Evolutionary conservation across 2,329 filamentous ascomycete genomes (phyloP).

Genomic region (Penicillium olsonii): DNA sequence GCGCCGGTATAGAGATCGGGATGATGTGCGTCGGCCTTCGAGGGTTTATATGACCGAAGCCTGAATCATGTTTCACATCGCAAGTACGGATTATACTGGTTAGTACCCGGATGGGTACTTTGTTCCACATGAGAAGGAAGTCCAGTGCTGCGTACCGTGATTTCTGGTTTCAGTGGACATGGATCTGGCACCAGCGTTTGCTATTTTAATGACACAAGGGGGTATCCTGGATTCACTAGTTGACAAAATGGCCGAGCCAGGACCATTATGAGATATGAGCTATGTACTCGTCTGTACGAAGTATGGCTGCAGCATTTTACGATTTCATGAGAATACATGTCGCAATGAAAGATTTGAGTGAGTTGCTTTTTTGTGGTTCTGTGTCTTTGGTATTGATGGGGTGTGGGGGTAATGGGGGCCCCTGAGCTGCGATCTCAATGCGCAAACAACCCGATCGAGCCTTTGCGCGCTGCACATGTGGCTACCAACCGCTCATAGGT

Average conservation of each 20-base stretch:
- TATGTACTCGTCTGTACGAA: too few species aligned
- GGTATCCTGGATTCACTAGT: not conserved
- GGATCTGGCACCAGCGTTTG: slow-evolving; percentile 3
- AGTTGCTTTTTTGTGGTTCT: not conserved
- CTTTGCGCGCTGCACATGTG: not conserved
- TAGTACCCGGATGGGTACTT: not conserved
- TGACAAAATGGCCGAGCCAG: not conserved
- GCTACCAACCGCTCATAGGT: not conserved
- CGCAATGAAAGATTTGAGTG: not conserved
- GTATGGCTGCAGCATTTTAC: not conserved
- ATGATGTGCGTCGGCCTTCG: slow-evolving; percentile 36
- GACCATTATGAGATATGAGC: slow-evolving; percentile 7
- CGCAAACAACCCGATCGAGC: not conserved
- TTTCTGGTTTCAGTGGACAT: not conserved
- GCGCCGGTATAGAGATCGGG: slow-evolving; percentile 23
- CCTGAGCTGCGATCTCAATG: not conserved
- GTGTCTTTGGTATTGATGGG: not conserved
- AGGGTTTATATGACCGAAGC: slow-evolving; percentile 50
- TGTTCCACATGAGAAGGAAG: not conserved
- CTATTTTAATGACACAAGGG: slow-evolving; percentile 1
- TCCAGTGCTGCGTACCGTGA: too few species aligned
- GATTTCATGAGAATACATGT: slow-evolving; percentile 1
- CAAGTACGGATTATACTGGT: not conserved
- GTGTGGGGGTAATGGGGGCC: not conserved
- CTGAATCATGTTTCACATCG: slow-evolving; percentile 49